Conservation (phyloP, 2,329 filamentous ascomycete species). For the Aspergillus costaricaensis region DNA sequence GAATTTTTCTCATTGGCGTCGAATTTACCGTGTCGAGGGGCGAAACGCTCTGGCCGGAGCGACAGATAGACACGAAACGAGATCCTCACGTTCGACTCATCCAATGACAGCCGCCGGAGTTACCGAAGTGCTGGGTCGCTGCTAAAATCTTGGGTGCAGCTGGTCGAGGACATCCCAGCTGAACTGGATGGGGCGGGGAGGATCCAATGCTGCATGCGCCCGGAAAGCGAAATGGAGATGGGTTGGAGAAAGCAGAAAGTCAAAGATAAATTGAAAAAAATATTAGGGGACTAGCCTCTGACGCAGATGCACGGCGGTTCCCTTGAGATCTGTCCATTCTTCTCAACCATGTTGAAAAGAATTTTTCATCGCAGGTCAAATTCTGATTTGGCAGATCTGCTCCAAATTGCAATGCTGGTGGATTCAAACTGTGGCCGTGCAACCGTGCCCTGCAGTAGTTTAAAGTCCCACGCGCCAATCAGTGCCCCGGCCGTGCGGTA, state of each 20-base stretch:
- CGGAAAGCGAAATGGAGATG: neutral
- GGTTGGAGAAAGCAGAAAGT: no score
- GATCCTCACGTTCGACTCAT: neutral
- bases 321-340: neutral
- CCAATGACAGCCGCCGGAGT: slow-evolving; percentile 7
- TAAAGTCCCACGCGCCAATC: slow-evolving; percentile 4
- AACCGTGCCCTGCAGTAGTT: slow-evolving; percentile 9
- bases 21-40: neutral
- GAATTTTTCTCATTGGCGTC: neutral
- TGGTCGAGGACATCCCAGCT: slow-evolving; percentile 18
- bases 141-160: neutral
- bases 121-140: slow-evolving; percentile 12
- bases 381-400: neutral
- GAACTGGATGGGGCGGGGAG: slow-evolving; percentile 9
- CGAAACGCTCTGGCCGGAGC: neutral
- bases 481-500: neutral
- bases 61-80: neutral
- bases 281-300: neutral
- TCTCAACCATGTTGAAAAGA: neutral
- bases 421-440: slow-evolving; percentile 15
- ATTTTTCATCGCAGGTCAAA: neutral
- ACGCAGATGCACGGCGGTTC: slow-evolving; percentile 13
- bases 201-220: neutral
- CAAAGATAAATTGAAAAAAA: neutral
- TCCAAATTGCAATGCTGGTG: neutral